These are phyloP conservation scores for Solanum rostratum DNA, from an alignment of 257 asterid species.

Conservation along the genomic window DNA sequence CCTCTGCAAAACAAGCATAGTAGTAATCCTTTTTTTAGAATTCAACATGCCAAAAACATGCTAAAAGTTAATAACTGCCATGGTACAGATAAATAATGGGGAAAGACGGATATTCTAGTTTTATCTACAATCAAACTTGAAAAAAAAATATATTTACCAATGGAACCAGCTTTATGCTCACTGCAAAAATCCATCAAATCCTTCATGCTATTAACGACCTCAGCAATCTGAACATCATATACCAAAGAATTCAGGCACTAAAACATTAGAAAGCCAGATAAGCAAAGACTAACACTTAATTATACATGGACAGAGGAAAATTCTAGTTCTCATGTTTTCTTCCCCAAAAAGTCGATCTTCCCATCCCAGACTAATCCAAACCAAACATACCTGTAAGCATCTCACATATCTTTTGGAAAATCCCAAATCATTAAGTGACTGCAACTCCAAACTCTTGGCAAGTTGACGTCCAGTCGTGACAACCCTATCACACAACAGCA, in stretches of 20 bases:
- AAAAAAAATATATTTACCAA: slow-evolving; percentile 38
- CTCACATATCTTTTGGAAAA: slow-evolving; percentile 92
- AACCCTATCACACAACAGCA: slow-evolving; percentile 40
- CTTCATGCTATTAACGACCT: slow-evolving; percentile 95
- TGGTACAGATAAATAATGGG: neutral
- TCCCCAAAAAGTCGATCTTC: neutral
- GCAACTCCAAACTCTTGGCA: slow-evolving; percentile 88
- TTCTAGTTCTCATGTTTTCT: neutral
- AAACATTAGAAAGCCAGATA: neutral
- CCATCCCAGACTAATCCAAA: neutral
- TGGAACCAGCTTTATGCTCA: slow-evolving; percentile 71
- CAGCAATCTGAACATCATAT: slow-evolving; percentile 59
- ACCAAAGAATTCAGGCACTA: neutral
- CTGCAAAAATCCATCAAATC: slow-evolving; percentile 86
- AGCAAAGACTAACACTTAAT: neutral
- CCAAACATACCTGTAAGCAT: slow-evolving; percentile 71
- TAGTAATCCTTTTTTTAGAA: neutral
- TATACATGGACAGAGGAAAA: neutral
- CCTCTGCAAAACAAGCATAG: slow-evolving; percentile 45
- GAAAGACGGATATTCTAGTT: neutral
- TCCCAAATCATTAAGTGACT: slow-evolving; percentile 89
- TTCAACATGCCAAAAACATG: neutral
- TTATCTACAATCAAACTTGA: neutral
- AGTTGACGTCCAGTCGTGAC: slow-evolving; percentile 96
- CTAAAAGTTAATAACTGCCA: neutral